phyloP scores from a whole-genome alignment of 805 yeast species.

The Yarrowia osloensis region DNA sequence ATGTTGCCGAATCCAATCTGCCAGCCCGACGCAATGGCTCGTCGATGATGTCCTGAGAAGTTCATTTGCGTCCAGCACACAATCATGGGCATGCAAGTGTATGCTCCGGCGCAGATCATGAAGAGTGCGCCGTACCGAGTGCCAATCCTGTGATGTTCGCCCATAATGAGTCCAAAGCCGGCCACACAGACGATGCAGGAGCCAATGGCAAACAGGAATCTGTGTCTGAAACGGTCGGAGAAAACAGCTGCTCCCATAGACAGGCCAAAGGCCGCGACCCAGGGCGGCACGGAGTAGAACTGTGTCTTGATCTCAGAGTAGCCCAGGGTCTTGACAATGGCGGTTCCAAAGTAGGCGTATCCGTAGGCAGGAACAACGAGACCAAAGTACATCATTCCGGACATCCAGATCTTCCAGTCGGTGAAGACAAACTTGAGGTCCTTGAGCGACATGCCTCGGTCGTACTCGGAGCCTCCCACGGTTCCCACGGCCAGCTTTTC shows the following conservation, averaged over 20 bases:
- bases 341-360: slow-evolving; percentile 71
- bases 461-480: slow-evolving; percentile 53
- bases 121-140: slow-evolving; percentile 67
- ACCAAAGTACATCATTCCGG: slow-evolving; percentile 65
- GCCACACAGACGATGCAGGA: slow-evolving; percentile 47
- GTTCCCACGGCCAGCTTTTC: slow-evolving; percentile 59
- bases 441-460: slow-evolving; percentile 48
- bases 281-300: slow-evolving; percentile 81
- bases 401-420: slow-evolving; percentile 59
- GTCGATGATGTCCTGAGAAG: slow-evolving; percentile 62
- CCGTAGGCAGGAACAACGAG: slow-evolving; percentile 73
- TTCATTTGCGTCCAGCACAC: slow-evolving; percentile 69
- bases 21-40: slow-evolving; percentile 59
- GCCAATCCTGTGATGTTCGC: slow-evolving; percentile 44
- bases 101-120: slow-evolving; percentile 58
- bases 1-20: slow-evolving; percentile 73
- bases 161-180: slow-evolving; percentile 61
- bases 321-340: slow-evolving; percentile 62
- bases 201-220: slow-evolving; percentile 39
- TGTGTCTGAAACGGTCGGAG: slow-evolving; percentile 56
- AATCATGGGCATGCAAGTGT: slow-evolving; percentile 66
- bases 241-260: slow-evolving; percentile 61
- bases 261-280: slow-evolving; percentile 73
- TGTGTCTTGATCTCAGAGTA: slow-evolving; percentile 74
- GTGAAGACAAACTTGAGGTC: slow-evolving; percentile 56